Conservation (phyloP, 139 green algal genomes). For the Trebouxia sp. region DNA sequence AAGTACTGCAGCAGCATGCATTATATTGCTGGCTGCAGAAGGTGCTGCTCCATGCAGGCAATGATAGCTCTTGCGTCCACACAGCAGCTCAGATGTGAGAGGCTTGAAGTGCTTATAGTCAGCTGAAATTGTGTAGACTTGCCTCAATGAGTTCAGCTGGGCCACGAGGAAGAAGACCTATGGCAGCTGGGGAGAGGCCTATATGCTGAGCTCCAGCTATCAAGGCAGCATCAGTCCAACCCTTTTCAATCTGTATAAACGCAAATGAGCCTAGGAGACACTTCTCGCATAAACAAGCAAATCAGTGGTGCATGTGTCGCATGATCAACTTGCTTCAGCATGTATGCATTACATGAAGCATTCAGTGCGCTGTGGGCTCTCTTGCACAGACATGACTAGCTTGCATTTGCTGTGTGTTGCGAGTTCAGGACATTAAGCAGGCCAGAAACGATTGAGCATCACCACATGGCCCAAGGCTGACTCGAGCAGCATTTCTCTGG, state of each 20-base stretch:
- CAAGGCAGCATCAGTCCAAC: slow-evolving; percentile 51
- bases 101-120: too few species aligned
- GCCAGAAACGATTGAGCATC: not conserved
- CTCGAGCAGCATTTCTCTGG: slow-evolving; percentile 28
- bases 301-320: too few species aligned
- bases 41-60: not conserved
- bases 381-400: too few species aligned
- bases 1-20: slow-evolving; percentile 38
- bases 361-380: too few species aligned
- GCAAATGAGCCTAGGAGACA: too few species aligned
- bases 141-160: slow-evolving; percentile 60
- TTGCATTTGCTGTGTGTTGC: too few species aligned
- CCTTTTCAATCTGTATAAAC: slow-evolving; percentile 34
- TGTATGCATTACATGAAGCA: too few species aligned
- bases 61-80: not conserved
- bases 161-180: slow-evolving; percentile 46
- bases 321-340: too few species aligned
- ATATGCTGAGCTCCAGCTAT: slow-evolving; percentile 55
- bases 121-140: too few species aligned
- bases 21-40: not conserved
- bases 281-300: too few species aligned
- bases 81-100: too few species aligned
- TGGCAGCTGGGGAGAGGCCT: slow-evolving; percentile 55
- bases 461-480: slow-evolving; percentile 40
- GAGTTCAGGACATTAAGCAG: too few species aligned